A percentile compares a stretch with the other conserved stretches of the same genome.
phyloP scores from a whole-genome alignment of 345 rosid genomes.

The Linum lewisii region DNA sequence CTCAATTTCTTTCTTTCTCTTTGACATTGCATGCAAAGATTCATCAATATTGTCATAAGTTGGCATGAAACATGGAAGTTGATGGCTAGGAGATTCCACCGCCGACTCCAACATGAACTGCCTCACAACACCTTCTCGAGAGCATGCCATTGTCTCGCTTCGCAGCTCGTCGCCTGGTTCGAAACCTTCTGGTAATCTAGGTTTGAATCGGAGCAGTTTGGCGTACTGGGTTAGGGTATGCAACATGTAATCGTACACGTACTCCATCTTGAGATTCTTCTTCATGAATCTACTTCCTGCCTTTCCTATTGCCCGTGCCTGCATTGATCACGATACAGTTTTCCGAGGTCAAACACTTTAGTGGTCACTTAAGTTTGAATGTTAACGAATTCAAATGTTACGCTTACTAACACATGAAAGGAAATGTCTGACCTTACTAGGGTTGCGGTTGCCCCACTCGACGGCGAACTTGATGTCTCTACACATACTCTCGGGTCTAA shows the following conservation, averaged over 20 bases:
- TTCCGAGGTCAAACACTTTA: not conserved
- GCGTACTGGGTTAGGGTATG: not conserved
- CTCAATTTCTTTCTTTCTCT: no score
- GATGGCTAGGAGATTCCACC: not conserved
- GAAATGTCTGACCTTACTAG: slow-evolving; percentile 30
- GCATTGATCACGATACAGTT: not conserved
- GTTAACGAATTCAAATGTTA: no score
- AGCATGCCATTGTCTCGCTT: not conserved
- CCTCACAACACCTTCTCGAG: not conserved
- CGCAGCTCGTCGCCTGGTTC: not conserved
- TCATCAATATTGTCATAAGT: no score
- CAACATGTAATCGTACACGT: slow-evolving; percentile 3
- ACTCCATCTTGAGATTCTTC: not conserved
- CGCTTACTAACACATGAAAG: no score
- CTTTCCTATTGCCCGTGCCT: slow-evolving; percentile 64
- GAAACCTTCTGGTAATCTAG: not conserved
- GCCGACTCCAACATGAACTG: not conserved
- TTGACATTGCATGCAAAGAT: no score
- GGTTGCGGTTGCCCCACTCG: slow-evolving; percentile 67
- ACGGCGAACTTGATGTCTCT: slow-evolving; percentile 62
- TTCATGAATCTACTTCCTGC: slow-evolving; percentile 1
- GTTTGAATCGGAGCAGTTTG: not conserved
- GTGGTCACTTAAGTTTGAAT: not conserved
- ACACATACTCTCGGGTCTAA: slow-evolving; percentile 53
- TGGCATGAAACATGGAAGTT: not conserved